Evolutionary conservation across 257 asterid species (phyloP).

Genomic region (Apocynum venetum): DNA sequence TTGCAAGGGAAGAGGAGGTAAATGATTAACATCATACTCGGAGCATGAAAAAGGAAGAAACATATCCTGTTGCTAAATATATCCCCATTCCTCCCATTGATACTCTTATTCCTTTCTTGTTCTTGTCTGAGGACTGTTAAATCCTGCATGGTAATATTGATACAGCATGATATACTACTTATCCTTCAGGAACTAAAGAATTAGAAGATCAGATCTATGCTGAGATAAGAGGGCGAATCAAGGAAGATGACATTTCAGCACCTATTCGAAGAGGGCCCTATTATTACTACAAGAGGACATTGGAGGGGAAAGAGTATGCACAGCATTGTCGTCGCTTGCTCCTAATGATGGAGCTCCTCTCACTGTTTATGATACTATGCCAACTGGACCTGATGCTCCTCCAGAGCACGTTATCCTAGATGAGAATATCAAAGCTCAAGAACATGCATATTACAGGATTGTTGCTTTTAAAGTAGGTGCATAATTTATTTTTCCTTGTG

Average conservation of each 20-base stretch:
- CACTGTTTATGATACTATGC: slow-evolving; percentile 80
- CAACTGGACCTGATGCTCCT: slow-evolving; percentile 78
- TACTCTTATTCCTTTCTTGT: background rate
- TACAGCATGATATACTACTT: slow-evolving; percentile 3
- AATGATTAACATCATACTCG: background rate
- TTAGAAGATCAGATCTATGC: slow-evolving; percentile 66
- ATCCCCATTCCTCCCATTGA: background rate
- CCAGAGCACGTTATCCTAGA: slow-evolving; percentile 81
- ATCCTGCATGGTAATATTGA: background rate
- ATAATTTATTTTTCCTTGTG: slow-evolving; percentile 5
- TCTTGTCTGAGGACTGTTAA: background rate
- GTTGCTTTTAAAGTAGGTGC: slow-evolving; percentile 69
- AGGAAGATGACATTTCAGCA: slow-evolving; percentile 87
- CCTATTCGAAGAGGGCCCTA: slow-evolving; percentile 66
- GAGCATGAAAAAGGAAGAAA: background rate
- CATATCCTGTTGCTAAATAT: background rate
- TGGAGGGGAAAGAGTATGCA: slow-evolving; percentile 84
- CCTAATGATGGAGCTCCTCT: slow-evolving; percentile 36
- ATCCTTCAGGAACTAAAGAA: slow-evolving; percentile 57
- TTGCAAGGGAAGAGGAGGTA: background rate
- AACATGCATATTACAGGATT: slow-evolving; percentile 54
- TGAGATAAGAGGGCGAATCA: slow-evolving; percentile 78
- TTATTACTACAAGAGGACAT: slow-evolving; percentile 74
- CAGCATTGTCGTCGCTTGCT: slow-evolving; percentile 70
- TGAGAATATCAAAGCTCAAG: slow-evolving; percentile 79